A percentile compares a stretch with the other conserved stretches of the same genome.
Evolutionary conservation across 768 basidiomycete genomes (phyloP).

Genomic region (Russula virescens): DNA sequence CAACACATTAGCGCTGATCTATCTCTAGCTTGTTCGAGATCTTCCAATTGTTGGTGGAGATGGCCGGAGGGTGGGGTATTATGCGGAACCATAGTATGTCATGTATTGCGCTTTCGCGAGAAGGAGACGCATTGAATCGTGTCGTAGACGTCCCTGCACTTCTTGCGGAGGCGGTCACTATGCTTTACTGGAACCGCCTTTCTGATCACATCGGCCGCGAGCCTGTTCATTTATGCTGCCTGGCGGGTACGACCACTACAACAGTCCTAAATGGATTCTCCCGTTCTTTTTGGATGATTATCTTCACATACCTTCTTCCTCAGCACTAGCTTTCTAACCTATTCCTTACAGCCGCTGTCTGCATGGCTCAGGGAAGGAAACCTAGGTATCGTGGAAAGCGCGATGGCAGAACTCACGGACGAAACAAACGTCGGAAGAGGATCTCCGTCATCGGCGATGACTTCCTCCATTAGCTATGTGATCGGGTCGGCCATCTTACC

Average conservation of each 20-base stretch:
- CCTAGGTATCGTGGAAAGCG: constrained; percentile 29
- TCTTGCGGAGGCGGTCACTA: constrained; percentile 39
- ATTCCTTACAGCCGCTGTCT: constrained; percentile 16
- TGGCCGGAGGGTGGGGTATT: constrained; percentile 42
- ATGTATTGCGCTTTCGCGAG: constrained; percentile 13
- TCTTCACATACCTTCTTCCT: background rate
- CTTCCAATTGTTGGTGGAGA: constrained; percentile 41
- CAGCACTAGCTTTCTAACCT: too few relatives aligned
- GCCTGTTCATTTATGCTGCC: constrained; percentile 26
- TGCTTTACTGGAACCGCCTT: constrained; percentile 41
- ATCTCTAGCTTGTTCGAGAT: constrained; percentile 39
- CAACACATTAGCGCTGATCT: background rate
- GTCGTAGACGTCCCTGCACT: constrained; percentile 42
- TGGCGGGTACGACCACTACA: constrained; percentile 31
- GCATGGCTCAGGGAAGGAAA: constrained; percentile 36
- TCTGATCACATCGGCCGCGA: constrained; percentile 43
- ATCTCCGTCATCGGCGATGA: background rate
- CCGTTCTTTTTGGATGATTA: constrained; percentile 31
- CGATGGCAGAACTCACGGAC: constrained; percentile 26
- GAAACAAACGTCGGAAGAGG: constrained; percentile 2
- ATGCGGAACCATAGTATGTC: constrained; percentile 45
- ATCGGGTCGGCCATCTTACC: background rate
- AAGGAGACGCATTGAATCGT: background rate
- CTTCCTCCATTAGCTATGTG: background rate
- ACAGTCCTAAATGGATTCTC: constrained; percentile 35